Conservation (phyloP, 345 rosid genomes). For the Hypericum perforatum region DNA sequence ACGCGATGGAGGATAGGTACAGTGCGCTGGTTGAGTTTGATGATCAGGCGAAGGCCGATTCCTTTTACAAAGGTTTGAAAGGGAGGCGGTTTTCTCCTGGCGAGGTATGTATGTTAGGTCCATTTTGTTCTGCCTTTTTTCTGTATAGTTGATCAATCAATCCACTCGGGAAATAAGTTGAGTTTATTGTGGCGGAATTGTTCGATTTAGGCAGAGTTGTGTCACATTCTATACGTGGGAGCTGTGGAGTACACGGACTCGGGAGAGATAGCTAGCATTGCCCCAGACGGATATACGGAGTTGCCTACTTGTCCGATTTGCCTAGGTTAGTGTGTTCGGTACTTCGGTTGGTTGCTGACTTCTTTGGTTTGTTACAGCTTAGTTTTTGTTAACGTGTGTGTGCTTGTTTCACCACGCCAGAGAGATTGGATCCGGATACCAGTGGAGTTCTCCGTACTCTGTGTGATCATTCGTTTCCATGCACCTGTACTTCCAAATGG, state of each 20-base stretch:
- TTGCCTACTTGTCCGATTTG: slow-evolving; percentile 88
- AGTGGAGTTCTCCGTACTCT: slow-evolving; percentile 79
- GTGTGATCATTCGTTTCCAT: slow-evolving; percentile 94
- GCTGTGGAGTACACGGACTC: slow-evolving; percentile 64
- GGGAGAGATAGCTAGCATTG: slow-evolving; percentile 51
- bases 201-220: slow-evolving; percentile 59
- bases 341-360: background rate
- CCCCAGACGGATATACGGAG: slow-evolving; percentile 63
- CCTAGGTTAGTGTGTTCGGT: slow-evolving; percentile 73
- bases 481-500: slow-evolving; percentile 92
- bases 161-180: no score
- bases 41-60: slow-evolving; percentile 54
- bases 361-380: no score
- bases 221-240: slow-evolving; percentile 55
- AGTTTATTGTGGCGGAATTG: no score
- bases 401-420: slow-evolving; percentile 23
- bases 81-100: slow-evolving; percentile 65
- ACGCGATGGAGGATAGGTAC: slow-evolving; percentile 86
- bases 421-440: slow-evolving; percentile 90
- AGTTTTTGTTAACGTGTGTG: background rate
- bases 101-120: slow-evolving; percentile 37
- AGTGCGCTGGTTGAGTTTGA: slow-evolving; percentile 57
- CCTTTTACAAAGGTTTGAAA: slow-evolving; percentile 45
- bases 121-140: background rate
- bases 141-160: no score